Evolutionary conservation across 208 protist genomes (phyloP).

Genomic region (Spongospora subterranea): DNA sequence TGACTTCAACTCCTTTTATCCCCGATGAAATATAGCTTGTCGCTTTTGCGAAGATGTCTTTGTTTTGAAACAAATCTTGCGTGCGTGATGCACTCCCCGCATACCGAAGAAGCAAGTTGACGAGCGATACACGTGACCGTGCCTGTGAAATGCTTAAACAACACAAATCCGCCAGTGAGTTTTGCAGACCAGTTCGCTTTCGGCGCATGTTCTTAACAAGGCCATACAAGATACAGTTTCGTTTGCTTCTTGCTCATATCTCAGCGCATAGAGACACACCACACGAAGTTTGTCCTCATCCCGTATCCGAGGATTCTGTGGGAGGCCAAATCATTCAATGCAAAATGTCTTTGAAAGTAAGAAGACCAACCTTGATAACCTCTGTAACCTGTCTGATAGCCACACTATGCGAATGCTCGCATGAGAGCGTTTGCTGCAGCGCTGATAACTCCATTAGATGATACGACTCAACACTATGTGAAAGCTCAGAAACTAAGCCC

Average conservation of each 20-base stretch:
- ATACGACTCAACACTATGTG: conserved; percentile 26
- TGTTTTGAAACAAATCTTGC: conserved; percentile 59
- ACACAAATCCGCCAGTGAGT: background rate
- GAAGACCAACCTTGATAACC: background rate
- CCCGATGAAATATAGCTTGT: conserved; percentile 9
- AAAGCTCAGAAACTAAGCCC: conserved; percentile 58
- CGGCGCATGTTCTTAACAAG: background rate
- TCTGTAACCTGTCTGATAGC: background rate
- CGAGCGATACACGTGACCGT: background rate
- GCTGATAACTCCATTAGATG: conserved; percentile 65
- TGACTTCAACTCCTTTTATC: conserved; percentile 60
- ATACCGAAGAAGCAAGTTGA: conserved; percentile 42
- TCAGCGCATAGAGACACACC: conserved; percentile 34
- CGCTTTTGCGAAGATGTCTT: conserved; percentile 59
- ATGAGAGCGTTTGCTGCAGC: conserved; percentile 62
- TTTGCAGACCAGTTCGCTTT: conserved; percentile 2
- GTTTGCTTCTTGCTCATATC: conserved; percentile 61
- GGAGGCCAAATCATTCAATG: background rate
- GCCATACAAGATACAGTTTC: conserved; percentile 36
- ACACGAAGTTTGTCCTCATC: conserved; percentile 37
- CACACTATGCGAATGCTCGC: conserved; percentile 51
- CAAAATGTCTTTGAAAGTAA: background rate
- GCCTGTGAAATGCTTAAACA: background rate
- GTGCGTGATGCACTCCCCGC: conserved; percentile 7
- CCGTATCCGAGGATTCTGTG: conserved; percentile 19